Base-by-base conservation (phyloP, 495 filamentous ascomycete species). In the Aspergillus bridgeri region DNA sequence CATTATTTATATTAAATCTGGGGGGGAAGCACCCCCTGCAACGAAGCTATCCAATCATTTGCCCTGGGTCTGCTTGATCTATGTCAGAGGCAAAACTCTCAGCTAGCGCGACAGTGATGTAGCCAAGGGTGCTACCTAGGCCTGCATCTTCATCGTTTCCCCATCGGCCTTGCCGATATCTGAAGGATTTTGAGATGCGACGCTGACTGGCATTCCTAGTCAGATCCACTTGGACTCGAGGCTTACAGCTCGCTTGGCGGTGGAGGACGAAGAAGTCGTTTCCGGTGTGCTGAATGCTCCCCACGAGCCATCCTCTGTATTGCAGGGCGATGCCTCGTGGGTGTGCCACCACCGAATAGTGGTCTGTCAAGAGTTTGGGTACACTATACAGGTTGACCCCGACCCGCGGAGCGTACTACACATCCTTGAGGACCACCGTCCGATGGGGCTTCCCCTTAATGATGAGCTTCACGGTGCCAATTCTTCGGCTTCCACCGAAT, bases 401-500 rank as follows among this genome's bases (percentile, higher is more conserved):
- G n/a, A 52, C 24, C 50, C 50, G 50, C 50, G 50, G 24, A 18
- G 50, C 25, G 29, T 52, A 52, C 25, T 38, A 56, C 54, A 48
- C 51, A 22, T 51, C 52, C 60, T 62, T 58, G 8, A 52, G 50
- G 25, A 38, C 50, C 6, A 58, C 57, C 51, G 50, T 53, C 29
- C 55, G 45, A 24, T 54, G 45, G 27, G 49, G 48, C 51, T 58
- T 62, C 50, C 51, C 46, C 47, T 25, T 46, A 42, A 58, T 38
- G 17, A 42, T 62, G 50, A 59, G 52, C 52, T 56, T 63, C 43
- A 59, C 52, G n/a, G 53, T 56, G 22, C 53, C 52, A 56, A 63
- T 63, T 48, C 60, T 45, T 63, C 60, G 49, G 48, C 56, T 59
- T 59, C 56, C 29, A 62, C 48, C 23, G 42, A 49, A 53, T 56